phyloP scores from a whole-genome alignment of 192 early-diverging fungal species.

The Backusella westeae region DNA sequence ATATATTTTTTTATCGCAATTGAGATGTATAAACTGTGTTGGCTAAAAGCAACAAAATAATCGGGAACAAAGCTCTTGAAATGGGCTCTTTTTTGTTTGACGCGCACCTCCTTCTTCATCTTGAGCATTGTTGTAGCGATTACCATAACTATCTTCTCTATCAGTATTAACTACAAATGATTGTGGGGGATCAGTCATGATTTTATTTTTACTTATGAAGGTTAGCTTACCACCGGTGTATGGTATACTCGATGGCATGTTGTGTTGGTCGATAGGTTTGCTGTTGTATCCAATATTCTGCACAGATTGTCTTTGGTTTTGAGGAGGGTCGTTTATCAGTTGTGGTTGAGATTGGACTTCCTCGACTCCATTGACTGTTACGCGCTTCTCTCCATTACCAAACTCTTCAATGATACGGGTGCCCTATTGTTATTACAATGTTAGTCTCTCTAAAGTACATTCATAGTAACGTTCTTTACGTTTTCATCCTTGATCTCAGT shows the following conservation, averaged over 20 bases:
- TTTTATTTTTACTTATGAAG: not conserved
- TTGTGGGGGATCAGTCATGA: not conserved
- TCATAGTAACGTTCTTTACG: not conserved
- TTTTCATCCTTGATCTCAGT: slow-evolving; percentile 14
- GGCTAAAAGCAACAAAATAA: not conserved
- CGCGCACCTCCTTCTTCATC: not conserved
- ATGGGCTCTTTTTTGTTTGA: not conserved
- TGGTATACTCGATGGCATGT: not conserved
- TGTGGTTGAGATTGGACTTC: not conserved
- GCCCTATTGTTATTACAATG: not conserved
- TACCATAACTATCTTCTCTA: not conserved
- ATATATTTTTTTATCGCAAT: not conserved
- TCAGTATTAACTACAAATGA: not conserved
- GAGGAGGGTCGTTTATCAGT: not conserved
- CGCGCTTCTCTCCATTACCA: slow-evolving; percentile 15
- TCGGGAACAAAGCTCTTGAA: not conserved
- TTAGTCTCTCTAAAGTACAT: not conserved
- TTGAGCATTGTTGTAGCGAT: not conserved
- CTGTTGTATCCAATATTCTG: not conserved
- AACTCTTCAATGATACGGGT: slow-evolving; percentile 13
- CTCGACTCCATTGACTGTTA: slow-evolving; percentile 11
- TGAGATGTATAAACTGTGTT: not conserved
- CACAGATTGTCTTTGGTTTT: not conserved
- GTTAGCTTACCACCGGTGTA: not conserved
- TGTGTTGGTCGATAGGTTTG: not conserved